phyloP scores from a whole-genome alignment of 768 basidiomycete species.

The Termitomyces sp. region DNA sequence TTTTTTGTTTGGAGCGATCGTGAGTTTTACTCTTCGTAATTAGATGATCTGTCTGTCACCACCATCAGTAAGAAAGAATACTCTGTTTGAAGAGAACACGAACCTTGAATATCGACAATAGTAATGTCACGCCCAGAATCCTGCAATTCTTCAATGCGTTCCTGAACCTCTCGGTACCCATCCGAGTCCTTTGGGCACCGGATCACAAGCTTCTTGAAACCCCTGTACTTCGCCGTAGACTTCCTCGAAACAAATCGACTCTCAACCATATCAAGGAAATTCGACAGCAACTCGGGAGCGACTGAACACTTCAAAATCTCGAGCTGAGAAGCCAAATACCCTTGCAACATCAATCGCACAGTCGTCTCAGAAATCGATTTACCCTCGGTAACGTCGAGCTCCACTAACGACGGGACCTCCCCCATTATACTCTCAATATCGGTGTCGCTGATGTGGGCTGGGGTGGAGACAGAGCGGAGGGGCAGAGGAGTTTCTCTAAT shows the following conservation, averaged over 20 bases:
- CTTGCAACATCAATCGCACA: conserved; percentile 6
- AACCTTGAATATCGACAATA: neutral
- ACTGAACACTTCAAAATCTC: conserved; percentile 9
- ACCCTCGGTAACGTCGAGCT: conserved; percentile 8
- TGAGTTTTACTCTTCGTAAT: neutral
- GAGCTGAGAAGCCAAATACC: conserved; percentile 1
- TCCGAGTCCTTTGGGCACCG: neutral
- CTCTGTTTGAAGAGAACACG: neutral
- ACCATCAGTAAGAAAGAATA: neutral
- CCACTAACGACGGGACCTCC: conserved; percentile 6
- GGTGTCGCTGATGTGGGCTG: neutral
- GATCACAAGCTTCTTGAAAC: conserved; percentile 7
- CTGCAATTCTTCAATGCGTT: conserved; percentile 6
- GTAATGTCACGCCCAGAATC: conserved; percentile 1
- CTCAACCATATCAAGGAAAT: conserved; percentile 15
- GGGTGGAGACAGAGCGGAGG: neutral
- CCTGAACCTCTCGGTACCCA: neutral
- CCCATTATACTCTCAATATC: conserved; percentile 13
- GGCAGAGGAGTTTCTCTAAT: neutral
- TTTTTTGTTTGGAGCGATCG: no score
- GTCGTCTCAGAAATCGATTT: conserved; percentile 7
- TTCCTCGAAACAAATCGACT: conserved; percentile 7
- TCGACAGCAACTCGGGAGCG: neutral
- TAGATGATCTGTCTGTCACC: no score
- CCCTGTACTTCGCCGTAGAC: conserved; percentile 4